Percentiles rank a stretch among this genome's conserved stretches.
These are phyloP conservation scores for Debaryomyces subglobosus DNA, from an alignment of 1,139 yeast species.

Conservation along the genomic window DNA sequence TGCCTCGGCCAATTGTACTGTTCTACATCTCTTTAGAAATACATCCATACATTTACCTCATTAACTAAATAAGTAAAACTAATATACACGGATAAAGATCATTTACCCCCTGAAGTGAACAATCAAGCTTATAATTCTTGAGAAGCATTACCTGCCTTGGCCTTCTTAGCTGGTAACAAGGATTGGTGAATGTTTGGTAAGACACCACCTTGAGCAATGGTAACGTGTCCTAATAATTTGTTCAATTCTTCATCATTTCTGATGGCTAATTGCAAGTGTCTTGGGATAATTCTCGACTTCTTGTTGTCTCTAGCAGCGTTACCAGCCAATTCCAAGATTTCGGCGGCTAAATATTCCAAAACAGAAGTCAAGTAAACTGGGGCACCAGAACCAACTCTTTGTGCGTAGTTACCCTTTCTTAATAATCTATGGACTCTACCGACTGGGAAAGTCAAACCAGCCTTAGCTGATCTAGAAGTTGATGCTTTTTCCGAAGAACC, in stretches of 20 bases:
- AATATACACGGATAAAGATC: slow-evolving; percentile 20
- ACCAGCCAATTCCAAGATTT: slow-evolving; percentile 59
- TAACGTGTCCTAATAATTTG: slow-evolving; percentile 81
- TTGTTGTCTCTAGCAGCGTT: slow-evolving; percentile 62
- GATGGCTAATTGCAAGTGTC: slow-evolving; percentile 57
- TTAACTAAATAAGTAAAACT: slow-evolving; percentile 18
- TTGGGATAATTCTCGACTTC: slow-evolving; percentile 59
- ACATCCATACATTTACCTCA: slow-evolving; percentile 13
- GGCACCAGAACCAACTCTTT: slow-evolving; percentile 60
- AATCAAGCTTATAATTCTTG: slow-evolving; percentile 68
- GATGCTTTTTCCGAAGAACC: slow-evolving; percentile 56
- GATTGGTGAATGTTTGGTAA: slow-evolving; percentile 95
- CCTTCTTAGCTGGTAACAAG: slow-evolving; percentile 92
- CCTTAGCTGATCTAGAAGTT: slow-evolving; percentile 56
- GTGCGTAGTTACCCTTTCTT: slow-evolving; percentile 59
- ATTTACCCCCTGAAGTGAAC: slow-evolving; percentile 7
- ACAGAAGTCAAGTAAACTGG: slow-evolving; percentile 58
- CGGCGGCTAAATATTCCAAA: slow-evolving; percentile 56
- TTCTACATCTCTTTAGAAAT: slow-evolving; percentile 6
- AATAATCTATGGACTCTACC: slow-evolving; percentile 60
- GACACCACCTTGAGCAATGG: slow-evolving; percentile 98
- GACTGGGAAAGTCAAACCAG: slow-evolving; percentile 59
- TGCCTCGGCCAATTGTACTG: not conserved
- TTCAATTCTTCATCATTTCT: slow-evolving; percentile 58
- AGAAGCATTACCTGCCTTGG: slow-evolving; percentile 75